Percentiles rank a stretch among this genome's conserved stretches.
phyloP scores from a whole-genome alignment of 495 filamentous ascomycete species.

The Neurospora pannonica region DNA sequence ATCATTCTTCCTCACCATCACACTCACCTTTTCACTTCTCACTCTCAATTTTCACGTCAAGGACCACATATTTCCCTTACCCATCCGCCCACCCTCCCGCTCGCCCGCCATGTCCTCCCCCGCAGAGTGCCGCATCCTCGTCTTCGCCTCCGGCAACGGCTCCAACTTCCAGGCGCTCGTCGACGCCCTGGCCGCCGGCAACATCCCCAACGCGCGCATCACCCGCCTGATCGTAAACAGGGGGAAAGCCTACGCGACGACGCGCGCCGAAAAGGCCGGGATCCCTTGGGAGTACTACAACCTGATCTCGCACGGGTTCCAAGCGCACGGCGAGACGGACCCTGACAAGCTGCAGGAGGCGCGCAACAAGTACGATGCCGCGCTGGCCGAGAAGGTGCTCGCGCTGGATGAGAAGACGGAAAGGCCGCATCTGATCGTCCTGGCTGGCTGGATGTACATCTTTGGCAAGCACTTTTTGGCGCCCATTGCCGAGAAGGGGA shows the following conservation, averaged over 20 bases:
- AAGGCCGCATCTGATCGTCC: constrained; percentile 58
- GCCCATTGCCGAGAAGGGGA: constrained; percentile 48
- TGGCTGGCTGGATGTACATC: constrained; percentile 62
- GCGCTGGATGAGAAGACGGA: constrained; percentile 27
- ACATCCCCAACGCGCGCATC: constrained; percentile 54
- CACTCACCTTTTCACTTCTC: not conserved
- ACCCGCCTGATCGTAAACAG: constrained; percentile 76
- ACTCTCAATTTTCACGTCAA: not conserved
- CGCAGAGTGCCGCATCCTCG: constrained; percentile 25
- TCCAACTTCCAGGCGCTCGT: constrained; percentile 89
- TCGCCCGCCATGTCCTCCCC: not conserved
- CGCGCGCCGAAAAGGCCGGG: constrained; percentile 54
- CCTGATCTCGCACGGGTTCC: constrained; percentile 54
- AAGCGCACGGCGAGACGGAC: constrained; percentile 41
- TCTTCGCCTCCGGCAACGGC: constrained; percentile 59
- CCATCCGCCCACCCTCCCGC: not conserved
- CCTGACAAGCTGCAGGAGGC: constrained; percentile 48
- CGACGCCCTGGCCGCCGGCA: constrained; percentile 49
- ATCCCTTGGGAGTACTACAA: constrained; percentile 87
- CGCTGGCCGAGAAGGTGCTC: constrained; percentile 63
- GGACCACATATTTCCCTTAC: not conserved
- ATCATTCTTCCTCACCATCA: not conserved
- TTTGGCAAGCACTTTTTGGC: constrained; percentile 41
- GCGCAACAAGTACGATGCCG: constrained; percentile 66
- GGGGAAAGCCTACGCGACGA: constrained; percentile 67